Conservation (phyloP, 306 rosid genomes). For the Cicer bijugum region DNA sequence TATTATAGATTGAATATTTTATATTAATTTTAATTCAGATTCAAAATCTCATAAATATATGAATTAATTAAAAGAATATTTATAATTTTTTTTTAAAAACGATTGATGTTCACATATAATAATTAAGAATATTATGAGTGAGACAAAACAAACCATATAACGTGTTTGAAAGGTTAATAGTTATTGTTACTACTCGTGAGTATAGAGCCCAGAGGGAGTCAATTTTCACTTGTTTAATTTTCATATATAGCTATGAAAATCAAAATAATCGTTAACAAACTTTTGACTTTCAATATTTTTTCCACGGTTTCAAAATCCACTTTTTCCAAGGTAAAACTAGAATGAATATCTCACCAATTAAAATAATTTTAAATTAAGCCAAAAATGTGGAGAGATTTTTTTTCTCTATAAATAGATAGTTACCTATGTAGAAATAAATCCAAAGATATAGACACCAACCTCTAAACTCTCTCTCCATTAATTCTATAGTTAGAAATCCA, state of each 20-base stretch:
- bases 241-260: background rate
- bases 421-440: background rate
- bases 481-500: slow-evolving; percentile 8
- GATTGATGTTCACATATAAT: slow-evolving; percentile 34
- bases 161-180: slow-evolving; percentile 47
- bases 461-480: background rate
- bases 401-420: background rate
- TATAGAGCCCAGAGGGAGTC: slow-evolving; percentile 47
- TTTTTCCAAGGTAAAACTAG: slow-evolving; percentile 34
- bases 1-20: too few relatives aligned
- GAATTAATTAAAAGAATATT: too few relatives aligned
- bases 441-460: background rate
- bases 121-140: background rate
- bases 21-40: too few relatives aligned
- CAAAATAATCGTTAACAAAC: background rate
- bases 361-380: slow-evolving; percentile 11
- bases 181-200: background rate
- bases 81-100: too few relatives aligned
- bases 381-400: background rate
- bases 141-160: background rate
- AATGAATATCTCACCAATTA: slow-evolving; percentile 47
- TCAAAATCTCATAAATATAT: too few relatives aligned
- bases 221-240: slow-evolving; percentile 32
- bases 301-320: slow-evolving; percentile 37
- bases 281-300: slow-evolving; percentile 45